Conservation (phyloP, 139 green algal species). For the Penium margaritaceum region DNA sequence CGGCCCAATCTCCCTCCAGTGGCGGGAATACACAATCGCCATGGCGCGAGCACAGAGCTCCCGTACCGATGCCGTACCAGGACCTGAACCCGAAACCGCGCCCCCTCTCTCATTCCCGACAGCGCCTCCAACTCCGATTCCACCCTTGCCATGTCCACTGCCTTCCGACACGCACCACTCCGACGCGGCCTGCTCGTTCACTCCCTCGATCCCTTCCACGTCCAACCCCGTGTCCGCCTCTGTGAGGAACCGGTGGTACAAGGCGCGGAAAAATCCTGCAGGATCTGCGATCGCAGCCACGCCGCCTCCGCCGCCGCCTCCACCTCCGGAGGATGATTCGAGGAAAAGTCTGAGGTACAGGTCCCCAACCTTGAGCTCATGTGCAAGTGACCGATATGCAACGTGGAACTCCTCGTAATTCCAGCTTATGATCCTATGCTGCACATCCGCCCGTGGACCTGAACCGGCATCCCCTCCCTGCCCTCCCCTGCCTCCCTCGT, state of each 20-base stretch:
- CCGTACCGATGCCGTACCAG: no score
- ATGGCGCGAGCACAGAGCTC: slow-evolving; percentile 78
- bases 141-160: no score
- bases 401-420: slow-evolving; percentile 79
- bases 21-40: slow-evolving; percentile 65
- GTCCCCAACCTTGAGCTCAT: slow-evolving; percentile 72
- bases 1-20: slow-evolving; percentile 59
- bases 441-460: slow-evolving; percentile 8
- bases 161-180: no score
- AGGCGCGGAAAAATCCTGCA: slow-evolving; percentile 67
- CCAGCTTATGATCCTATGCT: no score
- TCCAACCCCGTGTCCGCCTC: slow-evolving; percentile 55
- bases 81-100: no score
- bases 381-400: slow-evolving; percentile 59
- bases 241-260: slow-evolving; percentile 72
- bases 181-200: no score
- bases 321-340: no score
- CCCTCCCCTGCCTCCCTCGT: neutral
- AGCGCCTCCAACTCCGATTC: no score
- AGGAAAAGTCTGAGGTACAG: slow-evolving; percentile 80
- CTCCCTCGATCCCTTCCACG: neutral
- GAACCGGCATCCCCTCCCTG: neutral
- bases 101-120: no score
- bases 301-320: no score
- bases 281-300: slow-evolving; percentile 61